Evolutionary conservation across 2,329 filamentous ascomycete species (phyloP), one percentile per base, ranked within the genome.

Genomic region (Phaeoacremonium minimum): DNA sequence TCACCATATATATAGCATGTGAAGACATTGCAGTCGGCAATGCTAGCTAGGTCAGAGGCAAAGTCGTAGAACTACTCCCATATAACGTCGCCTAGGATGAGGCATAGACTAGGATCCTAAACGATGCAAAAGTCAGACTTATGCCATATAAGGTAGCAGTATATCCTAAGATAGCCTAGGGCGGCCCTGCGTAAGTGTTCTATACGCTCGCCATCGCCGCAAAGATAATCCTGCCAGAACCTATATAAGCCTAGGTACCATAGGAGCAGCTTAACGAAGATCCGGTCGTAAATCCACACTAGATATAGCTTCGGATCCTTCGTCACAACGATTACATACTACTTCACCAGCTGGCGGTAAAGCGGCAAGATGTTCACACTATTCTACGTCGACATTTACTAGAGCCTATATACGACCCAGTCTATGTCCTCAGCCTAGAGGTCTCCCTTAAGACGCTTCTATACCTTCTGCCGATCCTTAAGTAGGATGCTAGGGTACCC

Each of bases 71-170:
- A 47, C 18, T 44, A 34, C 35, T 47, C 43, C 44, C 44, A 49
- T 1, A 41, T 45, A 16, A 41, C 28, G n/a, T 37, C 35, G 9
- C 8, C 15, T 17, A 41, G 45, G 5, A 49, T 20, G 11, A 49
- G 45, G 7, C 20, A 29, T 14, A 46, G 32, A 4, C 28, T 26
- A n/a, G 22, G 22, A n/a, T 26, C 22, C 22, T 26, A n/a, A 1
- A 60, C 61, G 12, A 65, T 58, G 4, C 31, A 14, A 17, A 64
- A 55, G 40, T 66, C 63, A 22, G 52, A 57, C 39, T 59, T 47
- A 35, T 54, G 49, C 1, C 22, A 34, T 5, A 67, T 47, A 2
- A 66, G 46, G 8, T 46, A 37, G 4, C 42, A 35, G 41, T 64
- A 66, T 4, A 53, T 52, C 16, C 47, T 40, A 2, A 67, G 39